Evolutionary conservation across 345 rosid genomes (phyloP).

Genomic region (Streptanthus diversifolius): DNA sequence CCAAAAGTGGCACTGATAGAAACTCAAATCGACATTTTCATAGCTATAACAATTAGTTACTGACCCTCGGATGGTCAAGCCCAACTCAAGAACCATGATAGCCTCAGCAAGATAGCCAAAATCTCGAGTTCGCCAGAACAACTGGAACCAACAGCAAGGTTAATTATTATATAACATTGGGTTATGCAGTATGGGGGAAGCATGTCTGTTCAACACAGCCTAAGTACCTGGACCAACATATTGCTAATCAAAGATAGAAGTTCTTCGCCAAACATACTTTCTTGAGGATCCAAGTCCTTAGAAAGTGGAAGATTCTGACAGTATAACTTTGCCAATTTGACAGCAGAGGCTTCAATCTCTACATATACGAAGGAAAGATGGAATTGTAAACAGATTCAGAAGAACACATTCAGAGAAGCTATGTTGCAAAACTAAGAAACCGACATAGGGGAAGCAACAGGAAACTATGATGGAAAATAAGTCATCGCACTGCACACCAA

Average conservation of each 20-base stretch:
- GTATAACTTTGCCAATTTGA: constrained; percentile 65
- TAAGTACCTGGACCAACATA: constrained; percentile 77
- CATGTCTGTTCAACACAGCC: not conserved
- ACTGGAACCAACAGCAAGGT: constrained; percentile 40
- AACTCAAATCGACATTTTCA: not conserved
- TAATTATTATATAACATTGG: not conserved
- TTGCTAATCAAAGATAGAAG: constrained; percentile 69
- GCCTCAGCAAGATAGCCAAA: constrained; percentile 84
- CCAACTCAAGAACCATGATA: constrained; percentile 88
- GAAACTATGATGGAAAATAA: not conserved
- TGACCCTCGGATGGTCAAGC: constrained; percentile 73
- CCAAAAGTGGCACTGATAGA: not conserved
- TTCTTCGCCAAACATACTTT: constrained; percentile 94
- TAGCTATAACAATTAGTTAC: not conserved
- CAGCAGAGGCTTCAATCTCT: constrained; percentile 62
- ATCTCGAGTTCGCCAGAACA: constrained; percentile 71
- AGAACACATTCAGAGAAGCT: constrained; percentile 1
- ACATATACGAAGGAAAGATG: constrained; percentile 27
- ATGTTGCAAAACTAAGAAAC: not conserved
- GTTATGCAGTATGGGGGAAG: not conserved
- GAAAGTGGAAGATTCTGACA: constrained; percentile 76
- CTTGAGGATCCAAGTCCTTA: constrained; percentile 87
- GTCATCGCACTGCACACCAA: not conserved
- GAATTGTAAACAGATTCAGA: constrained; percentile 6
- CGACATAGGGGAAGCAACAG: not conserved